These are phyloP conservation scores for Leishmania guyanensis DNA, from an alignment of 208 protist genomes.

Conservation along the genomic window DNA sequence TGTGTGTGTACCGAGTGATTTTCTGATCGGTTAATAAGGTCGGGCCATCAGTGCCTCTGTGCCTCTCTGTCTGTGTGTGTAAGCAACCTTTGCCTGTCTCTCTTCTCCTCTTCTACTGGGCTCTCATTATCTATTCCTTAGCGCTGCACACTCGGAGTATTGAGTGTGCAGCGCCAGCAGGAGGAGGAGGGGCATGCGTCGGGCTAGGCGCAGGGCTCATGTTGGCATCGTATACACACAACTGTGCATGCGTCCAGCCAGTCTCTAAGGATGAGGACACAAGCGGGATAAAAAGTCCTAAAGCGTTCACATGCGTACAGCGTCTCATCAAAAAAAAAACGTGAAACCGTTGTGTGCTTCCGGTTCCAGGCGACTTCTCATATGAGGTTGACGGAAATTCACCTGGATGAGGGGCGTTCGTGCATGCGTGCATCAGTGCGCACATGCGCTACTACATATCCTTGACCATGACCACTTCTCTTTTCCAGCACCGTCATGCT, in stretches of 20 bases:
- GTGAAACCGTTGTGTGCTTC: background rate
- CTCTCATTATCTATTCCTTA: background rate
- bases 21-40: slow-evolving; percentile 35
- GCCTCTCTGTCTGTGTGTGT: background rate
- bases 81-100: background rate
- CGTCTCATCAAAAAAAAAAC: background rate
- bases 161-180: background rate
- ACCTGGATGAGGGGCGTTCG: background rate
- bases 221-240: background rate
- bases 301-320: background rate
- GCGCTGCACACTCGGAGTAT: background rate
- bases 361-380: background rate
- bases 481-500: background rate
- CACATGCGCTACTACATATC: background rate
- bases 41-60: background rate
- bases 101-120: background rate
- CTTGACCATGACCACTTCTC: background rate
- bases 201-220: background rate
- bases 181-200: background rate
- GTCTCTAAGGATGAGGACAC: background rate
- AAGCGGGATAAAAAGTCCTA: background rate
- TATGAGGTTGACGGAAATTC: background rate
- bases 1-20: background rate
- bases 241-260: background rate
- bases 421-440: background rate